phyloP scores from a whole-genome alignment of 2,329 filamentous ascomycete species.

The Phyllosticta capitalensis region DNA sequence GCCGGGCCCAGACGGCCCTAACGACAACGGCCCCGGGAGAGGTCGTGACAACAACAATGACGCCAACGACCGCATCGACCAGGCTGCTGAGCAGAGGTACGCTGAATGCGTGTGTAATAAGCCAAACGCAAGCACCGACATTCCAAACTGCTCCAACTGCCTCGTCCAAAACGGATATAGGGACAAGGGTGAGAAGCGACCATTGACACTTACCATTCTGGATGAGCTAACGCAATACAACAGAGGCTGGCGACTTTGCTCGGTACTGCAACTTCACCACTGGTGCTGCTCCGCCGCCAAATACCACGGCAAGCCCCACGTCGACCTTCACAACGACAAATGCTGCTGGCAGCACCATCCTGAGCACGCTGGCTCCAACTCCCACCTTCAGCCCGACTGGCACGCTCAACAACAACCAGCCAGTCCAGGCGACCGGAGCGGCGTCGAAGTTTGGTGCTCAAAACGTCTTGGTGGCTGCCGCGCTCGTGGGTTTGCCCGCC shows the following conservation, averaged over 20 bases:
- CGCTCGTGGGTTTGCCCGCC: neutral
- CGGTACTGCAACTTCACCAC: conserved; percentile 21
- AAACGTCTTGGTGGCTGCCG: neutral
- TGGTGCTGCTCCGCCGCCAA: conserved; percentile 3
- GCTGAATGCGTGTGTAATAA: conserved; percentile 23
- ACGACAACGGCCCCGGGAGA: neutral
- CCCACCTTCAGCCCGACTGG: neutral
- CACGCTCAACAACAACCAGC: neutral
- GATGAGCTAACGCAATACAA: neutral
- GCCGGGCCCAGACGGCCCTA: neutral
- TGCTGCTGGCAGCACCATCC: neutral
- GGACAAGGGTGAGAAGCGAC: conserved; percentile 13
- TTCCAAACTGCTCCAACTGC: conserved; percentile 24
- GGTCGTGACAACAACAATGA: conserved; percentile 10
- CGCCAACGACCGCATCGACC: conserved; percentile 4
- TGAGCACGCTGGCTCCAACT: neutral
- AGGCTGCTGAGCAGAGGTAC: conserved; percentile 7
- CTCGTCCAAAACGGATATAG: conserved; percentile 15
- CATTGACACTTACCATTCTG: too few species aligned
- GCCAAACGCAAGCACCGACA: conserved; percentile 16
- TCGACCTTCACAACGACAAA: neutral
- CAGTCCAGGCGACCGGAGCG: neutral
- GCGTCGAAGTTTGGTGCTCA: neutral
- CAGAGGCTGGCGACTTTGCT: conserved; percentile 22
- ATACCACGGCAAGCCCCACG: conserved; percentile 11